Conservation (phyloP, 805 yeast species). For the Maudiozyma serrabonitensis region DNA sequence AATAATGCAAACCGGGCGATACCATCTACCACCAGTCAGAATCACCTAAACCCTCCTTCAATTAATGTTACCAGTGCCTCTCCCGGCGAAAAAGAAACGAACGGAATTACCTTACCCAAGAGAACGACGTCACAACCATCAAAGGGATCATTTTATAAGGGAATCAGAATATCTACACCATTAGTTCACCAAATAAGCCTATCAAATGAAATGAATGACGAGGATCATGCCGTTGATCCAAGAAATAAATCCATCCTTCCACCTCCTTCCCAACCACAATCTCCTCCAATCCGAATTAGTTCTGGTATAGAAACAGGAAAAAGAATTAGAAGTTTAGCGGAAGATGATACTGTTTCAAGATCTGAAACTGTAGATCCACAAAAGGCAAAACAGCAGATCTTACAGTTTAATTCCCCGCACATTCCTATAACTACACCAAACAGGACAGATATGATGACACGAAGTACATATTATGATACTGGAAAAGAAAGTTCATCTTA, state of each 20-base stretch:
- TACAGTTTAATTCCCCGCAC: slow-evolving; percentile 22
- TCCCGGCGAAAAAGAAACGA: background rate
- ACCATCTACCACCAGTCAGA: too few species aligned
- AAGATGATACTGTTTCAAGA: slow-evolving; percentile 28
- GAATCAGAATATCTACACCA: slow-evolving; percentile 29
- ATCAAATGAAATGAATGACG: slow-evolving; percentile 3
- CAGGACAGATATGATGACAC: slow-evolving; percentile 10
- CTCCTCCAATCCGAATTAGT: slow-evolving; percentile 28
- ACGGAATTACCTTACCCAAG: background rate
- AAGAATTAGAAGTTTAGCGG: slow-evolving; percentile 18
- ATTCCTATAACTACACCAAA: slow-evolving; percentile 19
- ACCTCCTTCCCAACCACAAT: slow-evolving; percentile 25
- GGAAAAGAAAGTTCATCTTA: background rate
- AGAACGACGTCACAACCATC: background rate
- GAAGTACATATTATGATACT: slow-evolving; percentile 11
- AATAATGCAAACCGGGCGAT: too few species aligned
- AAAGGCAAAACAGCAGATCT: slow-evolving; percentile 22
- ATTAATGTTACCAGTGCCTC: background rate
- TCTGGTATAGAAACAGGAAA: slow-evolving; percentile 21
- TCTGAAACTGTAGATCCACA: slow-evolving; percentile 28
- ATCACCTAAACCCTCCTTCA: background rate
- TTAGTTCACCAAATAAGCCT: slow-evolving; percentile 30
- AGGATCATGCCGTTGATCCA: slow-evolving; percentile 9
- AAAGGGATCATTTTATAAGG: background rate
- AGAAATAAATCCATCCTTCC: slow-evolving; percentile 25